phyloP scores from a whole-genome alignment of 768 basidiomycete species.

The Russula earlei region DNA sequence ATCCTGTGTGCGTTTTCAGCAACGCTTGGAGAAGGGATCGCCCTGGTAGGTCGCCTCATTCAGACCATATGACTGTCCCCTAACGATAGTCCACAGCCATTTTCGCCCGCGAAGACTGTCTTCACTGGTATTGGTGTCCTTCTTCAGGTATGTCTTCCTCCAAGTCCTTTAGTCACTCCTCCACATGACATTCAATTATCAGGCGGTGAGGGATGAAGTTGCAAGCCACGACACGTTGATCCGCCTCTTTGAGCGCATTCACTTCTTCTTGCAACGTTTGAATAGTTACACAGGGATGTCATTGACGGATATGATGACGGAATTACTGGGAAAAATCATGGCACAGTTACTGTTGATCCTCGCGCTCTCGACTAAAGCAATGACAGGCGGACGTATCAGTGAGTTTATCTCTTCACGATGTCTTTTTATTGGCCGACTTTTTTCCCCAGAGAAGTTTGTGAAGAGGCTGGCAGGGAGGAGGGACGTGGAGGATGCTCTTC shows the following conservation, averaged over 20 bases:
- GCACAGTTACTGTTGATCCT: background rate
- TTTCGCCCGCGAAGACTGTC: no score
- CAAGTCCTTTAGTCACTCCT: no score
- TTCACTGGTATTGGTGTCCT: no score
- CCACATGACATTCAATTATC: no score
- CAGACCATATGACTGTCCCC: no score
- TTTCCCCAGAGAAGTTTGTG: background rate
- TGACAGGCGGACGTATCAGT: background rate
- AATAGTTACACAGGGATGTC: background rate
- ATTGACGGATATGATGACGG: background rate
- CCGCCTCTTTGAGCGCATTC: background rate
- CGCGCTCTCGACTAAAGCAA: background rate
- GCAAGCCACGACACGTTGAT: background rate
- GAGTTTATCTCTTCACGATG: background rate
- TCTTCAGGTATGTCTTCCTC: no score
- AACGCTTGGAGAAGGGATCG: no score
- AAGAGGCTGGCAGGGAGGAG: background rate
- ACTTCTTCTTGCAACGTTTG: background rate
- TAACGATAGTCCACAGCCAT: no score
- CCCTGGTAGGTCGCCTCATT: no score
- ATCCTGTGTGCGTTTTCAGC: no score
- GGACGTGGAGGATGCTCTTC: background rate
- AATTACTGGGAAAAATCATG: background rate
- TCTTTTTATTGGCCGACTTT: background rate
- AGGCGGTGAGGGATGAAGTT: background rate